Conservation (phyloP, 352 stramenopile species). For the Globisporangium okanoganense region DNA sequence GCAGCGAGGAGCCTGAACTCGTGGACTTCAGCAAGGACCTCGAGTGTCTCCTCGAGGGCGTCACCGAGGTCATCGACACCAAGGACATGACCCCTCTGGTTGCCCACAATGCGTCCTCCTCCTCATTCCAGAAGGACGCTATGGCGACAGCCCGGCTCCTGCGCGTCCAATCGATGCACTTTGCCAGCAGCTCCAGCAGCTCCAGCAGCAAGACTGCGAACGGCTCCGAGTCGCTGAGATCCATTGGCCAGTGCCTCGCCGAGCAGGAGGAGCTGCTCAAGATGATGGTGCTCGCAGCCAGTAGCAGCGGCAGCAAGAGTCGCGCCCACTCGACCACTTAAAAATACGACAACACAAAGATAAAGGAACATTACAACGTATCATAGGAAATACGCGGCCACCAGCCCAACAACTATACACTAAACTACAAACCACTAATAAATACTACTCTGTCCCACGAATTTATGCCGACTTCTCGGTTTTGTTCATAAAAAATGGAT, state of each 20-base stretch:
- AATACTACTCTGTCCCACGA: too few relatives aligned
- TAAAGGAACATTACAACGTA: background rate
- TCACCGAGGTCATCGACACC: slow-evolving; percentile 50
- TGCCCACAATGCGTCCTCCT: background rate
- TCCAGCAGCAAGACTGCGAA: background rate
- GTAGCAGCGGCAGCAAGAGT: background rate
- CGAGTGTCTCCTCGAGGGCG: slow-evolving; percentile 17
- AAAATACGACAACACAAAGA: background rate
- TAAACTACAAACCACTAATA: too few relatives aligned
- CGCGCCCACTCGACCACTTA: slow-evolving; percentile 2
- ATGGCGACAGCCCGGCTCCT: too few relatives aligned
- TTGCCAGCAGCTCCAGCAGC: background rate
- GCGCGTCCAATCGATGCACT: background rate
- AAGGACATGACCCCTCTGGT: slow-evolving; percentile 32
- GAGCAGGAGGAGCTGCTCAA: slow-evolving; percentile 30
- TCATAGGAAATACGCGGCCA: slow-evolving; percentile 1
- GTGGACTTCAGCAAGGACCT: slow-evolving; percentile 23
- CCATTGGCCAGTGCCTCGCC: slow-evolving; percentile 22
- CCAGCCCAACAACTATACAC: too few relatives aligned
- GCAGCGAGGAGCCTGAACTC: slow-evolving; percentile 21
- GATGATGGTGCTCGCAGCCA: slow-evolving; percentile 20
- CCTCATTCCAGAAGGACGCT: background rate
- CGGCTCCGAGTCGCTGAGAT: slow-evolving; percentile 8
- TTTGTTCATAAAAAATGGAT: too few relatives aligned
- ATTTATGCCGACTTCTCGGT: too few relatives aligned